Percentiles rank a stretch among this genome's conserved stretches.
Evolutionary conservation across 108 stramenopile genomes (phyloP).

Genomic region (Craspedostauros australis): DNA sequence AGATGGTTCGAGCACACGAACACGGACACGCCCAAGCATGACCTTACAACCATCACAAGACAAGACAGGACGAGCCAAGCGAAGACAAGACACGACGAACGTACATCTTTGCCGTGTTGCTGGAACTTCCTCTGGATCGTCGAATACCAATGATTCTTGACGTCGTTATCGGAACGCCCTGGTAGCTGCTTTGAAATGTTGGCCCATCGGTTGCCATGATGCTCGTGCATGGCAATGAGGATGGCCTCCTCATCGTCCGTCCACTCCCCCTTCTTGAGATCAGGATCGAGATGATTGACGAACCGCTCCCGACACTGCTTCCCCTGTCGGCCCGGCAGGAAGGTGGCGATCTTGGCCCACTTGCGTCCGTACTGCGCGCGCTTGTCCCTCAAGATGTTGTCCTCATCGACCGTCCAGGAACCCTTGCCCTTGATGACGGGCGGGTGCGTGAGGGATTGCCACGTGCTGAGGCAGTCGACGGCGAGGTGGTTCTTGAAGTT

Average conservation of each 20-base stretch:
- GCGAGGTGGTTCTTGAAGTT: slow-evolving; percentile 59
- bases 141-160: slow-evolving; percentile 95
- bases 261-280: slow-evolving; percentile 91
- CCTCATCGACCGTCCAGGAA: slow-evolving; percentile 79
- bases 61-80: background rate
- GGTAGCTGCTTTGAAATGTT: slow-evolving; percentile 89
- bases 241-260: slow-evolving; percentile 92
- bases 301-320: slow-evolving; percentile 99
- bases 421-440: slow-evolving; percentile 80
- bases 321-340: slow-evolving; percentile 93
- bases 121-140: slow-evolving; percentile 81
- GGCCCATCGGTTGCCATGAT: slow-evolving; percentile 84
- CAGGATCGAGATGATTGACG: slow-evolving; percentile 93
- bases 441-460: slow-evolving; percentile 62
- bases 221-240: slow-evolving; percentile 77
- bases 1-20: background rate
- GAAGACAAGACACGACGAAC: slow-evolving; percentile 15
- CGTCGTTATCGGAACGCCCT: slow-evolving; percentile 95
- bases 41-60: background rate
- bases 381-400: slow-evolving; percentile 55
- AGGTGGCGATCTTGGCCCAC: slow-evolving; percentile 91
- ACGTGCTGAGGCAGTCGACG: slow-evolving; percentile 71
- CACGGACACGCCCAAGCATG: background rate
- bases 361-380: slow-evolving; percentile 65
- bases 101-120: slow-evolving; percentile 71